Evolutionary conservation across 2,329 filamentous ascomycete genomes (phyloP).

Genomic region (Stachybotrys echinatus): DNA sequence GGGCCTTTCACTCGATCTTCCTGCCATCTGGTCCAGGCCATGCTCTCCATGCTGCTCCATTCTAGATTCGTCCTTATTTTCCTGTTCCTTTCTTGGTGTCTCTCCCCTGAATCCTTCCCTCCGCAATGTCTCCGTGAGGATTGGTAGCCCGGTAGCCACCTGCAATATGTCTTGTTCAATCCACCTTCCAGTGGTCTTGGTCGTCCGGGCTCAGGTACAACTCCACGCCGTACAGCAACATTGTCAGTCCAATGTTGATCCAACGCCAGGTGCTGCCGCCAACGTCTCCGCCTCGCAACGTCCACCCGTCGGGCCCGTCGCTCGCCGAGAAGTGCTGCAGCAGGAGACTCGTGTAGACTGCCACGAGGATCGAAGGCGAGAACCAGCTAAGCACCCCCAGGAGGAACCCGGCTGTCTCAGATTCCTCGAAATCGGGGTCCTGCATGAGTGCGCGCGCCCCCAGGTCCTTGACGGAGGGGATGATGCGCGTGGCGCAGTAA

Average conservation of each 20-base stretch:
- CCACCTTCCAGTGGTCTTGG: constrained; percentile 91
- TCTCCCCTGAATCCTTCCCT: too few relatives aligned
- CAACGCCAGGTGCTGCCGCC: constrained; percentile 89
- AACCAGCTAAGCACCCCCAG: constrained; percentile 88
- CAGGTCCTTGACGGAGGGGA: constrained; percentile 84
- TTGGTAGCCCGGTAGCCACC: too few relatives aligned
- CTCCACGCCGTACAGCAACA: constrained; percentile 86
- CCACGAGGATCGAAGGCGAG: constrained; percentile 87
- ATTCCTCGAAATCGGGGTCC: constrained; percentile 80
- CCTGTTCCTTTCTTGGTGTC: too few relatives aligned
- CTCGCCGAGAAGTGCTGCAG: constrained; percentile 90
- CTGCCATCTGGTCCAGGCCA: neutral
- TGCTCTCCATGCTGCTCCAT: neutral
- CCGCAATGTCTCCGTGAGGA: too few relatives aligned
- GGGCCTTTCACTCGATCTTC: neutral
- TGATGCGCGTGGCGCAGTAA: constrained; percentile 92
- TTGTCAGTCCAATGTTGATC: constrained; percentile 86
- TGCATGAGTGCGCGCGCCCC: constrained; percentile 79
- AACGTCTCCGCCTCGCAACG: constrained; percentile 69
- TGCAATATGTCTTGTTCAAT: constrained; percentile 47
- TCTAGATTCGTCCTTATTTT: too few relatives aligned
- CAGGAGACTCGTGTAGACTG: constrained; percentile 91
- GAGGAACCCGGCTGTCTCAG: constrained; percentile 73
- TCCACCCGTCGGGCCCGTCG: constrained; percentile 72
- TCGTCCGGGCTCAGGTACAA: constrained; percentile 81